Conservation (phyloP, 2,329 filamentous ascomycete genomes). For the Arthrinium puccinioides region DNA sequence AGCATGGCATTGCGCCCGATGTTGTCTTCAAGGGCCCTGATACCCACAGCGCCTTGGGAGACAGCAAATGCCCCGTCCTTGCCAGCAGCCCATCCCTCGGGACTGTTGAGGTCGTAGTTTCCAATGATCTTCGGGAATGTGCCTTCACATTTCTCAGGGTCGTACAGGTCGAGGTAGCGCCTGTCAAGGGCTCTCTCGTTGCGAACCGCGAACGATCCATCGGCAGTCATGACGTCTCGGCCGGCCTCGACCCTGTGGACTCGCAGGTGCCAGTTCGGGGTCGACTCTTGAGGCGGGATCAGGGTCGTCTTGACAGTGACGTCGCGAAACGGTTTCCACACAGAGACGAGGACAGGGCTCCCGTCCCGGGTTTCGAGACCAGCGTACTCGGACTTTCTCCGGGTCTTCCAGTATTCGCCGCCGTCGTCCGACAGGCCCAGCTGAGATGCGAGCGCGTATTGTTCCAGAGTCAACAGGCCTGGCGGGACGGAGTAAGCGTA, state of each 20-base stretch:
- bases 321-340: conserved; percentile 65
- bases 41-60: conserved; percentile 49
- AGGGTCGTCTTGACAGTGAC: conserved; percentile 60
- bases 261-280: conserved; percentile 64
- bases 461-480: conserved; percentile 67
- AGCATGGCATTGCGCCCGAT: conserved; percentile 51
- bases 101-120: conserved; percentile 51
- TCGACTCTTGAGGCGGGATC: conserved; percentile 49
- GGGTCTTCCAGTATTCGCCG: conserved; percentile 72
- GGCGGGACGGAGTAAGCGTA: conserved; percentile 75
- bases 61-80: conserved; percentile 47
- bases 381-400: conserved; percentile 59
- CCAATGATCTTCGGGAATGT: conserved; percentile 50
- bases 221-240: conserved; percentile 60
- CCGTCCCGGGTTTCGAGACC: conserved; percentile 49
- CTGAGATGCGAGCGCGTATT: conserved; percentile 69
- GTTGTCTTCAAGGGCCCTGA: conserved; percentile 45
- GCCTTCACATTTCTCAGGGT: conserved; percentile 37
- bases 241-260: conserved; percentile 54
- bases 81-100: conserved; percentile 45
- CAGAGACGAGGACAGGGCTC: conserved; percentile 55
- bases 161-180: conserved; percentile 43
- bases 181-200: conserved; percentile 42
- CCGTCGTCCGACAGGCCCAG: conserved; percentile 71
- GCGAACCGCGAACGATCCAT: conserved; percentile 66